Evolutionary conservation across 768 basidiomycete genomes (phyloP).

Genomic region (Xanthoconium purpureum): DNA sequence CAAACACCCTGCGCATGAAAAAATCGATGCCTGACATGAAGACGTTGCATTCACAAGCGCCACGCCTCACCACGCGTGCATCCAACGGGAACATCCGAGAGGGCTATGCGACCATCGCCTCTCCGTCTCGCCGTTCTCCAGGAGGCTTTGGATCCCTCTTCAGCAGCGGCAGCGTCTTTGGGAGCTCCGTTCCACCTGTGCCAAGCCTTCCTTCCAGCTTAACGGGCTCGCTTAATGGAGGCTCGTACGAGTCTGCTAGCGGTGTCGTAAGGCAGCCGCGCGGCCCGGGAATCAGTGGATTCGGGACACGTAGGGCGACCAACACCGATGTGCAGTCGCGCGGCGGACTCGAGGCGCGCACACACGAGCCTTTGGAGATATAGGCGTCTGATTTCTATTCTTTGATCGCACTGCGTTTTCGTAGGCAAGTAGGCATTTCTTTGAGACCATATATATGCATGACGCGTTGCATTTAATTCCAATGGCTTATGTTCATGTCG

Average conservation of each 20-base stretch:
- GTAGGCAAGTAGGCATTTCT: slow-evolving; percentile 21
- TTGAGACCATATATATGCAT: slow-evolving; percentile 23
- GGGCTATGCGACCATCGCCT: slow-evolving; percentile 84
- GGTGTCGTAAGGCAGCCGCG: slow-evolving; percentile 83
- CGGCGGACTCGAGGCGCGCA: slow-evolving; percentile 75
- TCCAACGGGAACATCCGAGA: slow-evolving; percentile 88
- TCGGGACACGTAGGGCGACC: slow-evolving; percentile 52
- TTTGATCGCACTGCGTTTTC: background rate
- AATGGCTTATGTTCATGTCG: slow-evolving; percentile 11
- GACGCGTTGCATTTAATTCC: slow-evolving; percentile 25
- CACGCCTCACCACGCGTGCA: slow-evolving; percentile 73
- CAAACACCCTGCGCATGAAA: slow-evolving; percentile 74
- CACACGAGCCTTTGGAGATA: slow-evolving; percentile 85
- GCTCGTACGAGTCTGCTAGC: slow-evolving; percentile 33
- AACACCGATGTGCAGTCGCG: slow-evolving; percentile 43
- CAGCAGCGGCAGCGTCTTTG: slow-evolving; percentile 39
- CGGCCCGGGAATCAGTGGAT: slow-evolving; percentile 77
- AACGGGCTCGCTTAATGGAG: slow-evolving; percentile 44
- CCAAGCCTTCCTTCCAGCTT: slow-evolving; percentile 68
- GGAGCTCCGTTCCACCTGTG: slow-evolving; percentile 62
- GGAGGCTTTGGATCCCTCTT: slow-evolving; percentile 71
- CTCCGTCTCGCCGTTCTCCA: slow-evolving; percentile 75
- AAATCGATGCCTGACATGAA: slow-evolving; percentile 99
- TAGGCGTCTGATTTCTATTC: slow-evolving; percentile 31
- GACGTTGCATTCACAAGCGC: slow-evolving; percentile 74